Base-by-base conservation (phyloP, 176 grass and related monocot species). In the Echinochloa phyllopogon region DNA sequence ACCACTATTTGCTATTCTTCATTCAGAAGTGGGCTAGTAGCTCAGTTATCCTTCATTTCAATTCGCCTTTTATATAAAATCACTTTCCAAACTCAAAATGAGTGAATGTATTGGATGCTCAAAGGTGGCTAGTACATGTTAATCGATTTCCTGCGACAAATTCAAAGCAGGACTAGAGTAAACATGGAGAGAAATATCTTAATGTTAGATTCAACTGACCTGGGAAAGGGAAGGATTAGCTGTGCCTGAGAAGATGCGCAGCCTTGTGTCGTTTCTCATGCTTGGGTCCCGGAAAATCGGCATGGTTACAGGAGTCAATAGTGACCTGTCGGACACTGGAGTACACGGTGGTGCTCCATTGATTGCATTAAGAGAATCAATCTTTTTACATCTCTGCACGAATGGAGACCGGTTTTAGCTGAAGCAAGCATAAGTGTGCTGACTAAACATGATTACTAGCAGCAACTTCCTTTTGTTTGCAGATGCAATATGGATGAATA, bases 161-260 rank as follows among this genome's bases (percentile, higher is more conserved):
- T 42, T 58, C 0, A 68, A 72, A 12, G 37, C 7, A 52, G 39
- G 42, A 49, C 11, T 24, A 59, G 2, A 50, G 52, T 16, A 57
- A 50, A 50, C 7, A 80, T 18, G 17, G 75, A 25, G 37, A 8
- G 43, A 4, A 51, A 65, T 44, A 45, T 41, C 29, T 79, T 68
- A 29, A 64, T 18, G 21, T 15, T 55, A 75, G 9, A 84, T 67
- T 39, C 42, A 77, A 60, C 84, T 74, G 58, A 98, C 95, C 92
- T 95, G 92, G 33, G 91, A 74, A 65, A 98, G 93, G 60, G 87
- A 84, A 42, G 84, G 91, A 44, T 98, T 98, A 61, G 95, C 89
- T 5, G 93, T 98, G 79, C 95, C 95, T 36, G 92, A 95, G 82
- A 98, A 98, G 77, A 98, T 95, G 69, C 95, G 95, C 84, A 98